Percentiles rank a stretch among this genome's conserved stretches.
Evolutionary conservation across 495 filamentous ascomycete genomes (phyloP).

Genomic region (Lepidopterella palustris): DNA sequence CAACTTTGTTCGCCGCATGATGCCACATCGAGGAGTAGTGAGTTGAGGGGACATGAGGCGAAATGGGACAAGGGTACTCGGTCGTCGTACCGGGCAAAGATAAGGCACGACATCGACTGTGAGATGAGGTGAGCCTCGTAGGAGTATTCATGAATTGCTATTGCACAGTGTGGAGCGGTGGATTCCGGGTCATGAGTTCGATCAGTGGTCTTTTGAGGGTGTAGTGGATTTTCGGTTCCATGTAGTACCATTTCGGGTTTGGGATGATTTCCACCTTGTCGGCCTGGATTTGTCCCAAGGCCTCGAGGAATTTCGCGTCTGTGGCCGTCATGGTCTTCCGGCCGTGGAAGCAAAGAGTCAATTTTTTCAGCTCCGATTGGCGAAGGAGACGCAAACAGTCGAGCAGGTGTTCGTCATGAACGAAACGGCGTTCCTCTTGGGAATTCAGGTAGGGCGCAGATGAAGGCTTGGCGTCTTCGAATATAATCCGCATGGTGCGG

Average conservation of each 20-base stretch:
- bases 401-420: conserved; percentile 34
- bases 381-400: conserved; percentile 26
- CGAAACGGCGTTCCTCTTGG: conserved; percentile 31
- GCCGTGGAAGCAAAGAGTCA: conserved; percentile 28
- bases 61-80: too few relatives aligned
- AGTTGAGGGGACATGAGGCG: too few relatives aligned
- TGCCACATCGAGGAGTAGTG: too few relatives aligned
- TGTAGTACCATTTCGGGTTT: not conserved
- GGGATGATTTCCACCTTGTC: conserved; percentile 20
- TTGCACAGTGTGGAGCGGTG: not conserved
- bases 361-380: conserved; percentile 23
- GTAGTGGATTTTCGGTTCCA: not conserved
- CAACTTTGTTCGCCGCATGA: too few relatives aligned
- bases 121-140: too few relatives aligned
- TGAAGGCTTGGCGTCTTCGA: conserved; percentile 30
- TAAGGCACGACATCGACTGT: too few relatives aligned
- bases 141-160: too few relatives aligned
- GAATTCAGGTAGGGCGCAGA: conserved; percentile 21
- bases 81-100: too few relatives aligned
- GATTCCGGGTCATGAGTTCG: not conserved
- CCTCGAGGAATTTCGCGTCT: conserved; percentile 28
- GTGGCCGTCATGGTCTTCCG: conserved; percentile 13
- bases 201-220: not conserved
- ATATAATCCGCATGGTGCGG: conserved; percentile 23
- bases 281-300: conserved; percentile 27